phyloP scores from a whole-genome alignment of 2,329 filamentous ascomycete genomes.

The Capronia americana region DNA sequence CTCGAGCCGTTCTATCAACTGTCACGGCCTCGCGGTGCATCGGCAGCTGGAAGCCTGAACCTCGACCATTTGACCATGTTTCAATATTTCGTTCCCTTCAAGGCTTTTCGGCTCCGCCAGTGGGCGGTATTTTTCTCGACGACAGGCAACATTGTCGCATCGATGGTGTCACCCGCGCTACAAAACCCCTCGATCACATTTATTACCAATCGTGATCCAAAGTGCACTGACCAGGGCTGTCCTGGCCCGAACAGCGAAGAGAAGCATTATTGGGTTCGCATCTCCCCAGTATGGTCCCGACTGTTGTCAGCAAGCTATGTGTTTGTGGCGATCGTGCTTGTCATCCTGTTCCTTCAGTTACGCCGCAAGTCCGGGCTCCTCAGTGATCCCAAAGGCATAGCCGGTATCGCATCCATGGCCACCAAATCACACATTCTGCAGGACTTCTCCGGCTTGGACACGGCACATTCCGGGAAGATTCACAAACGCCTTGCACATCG shows the following conservation, averaged over 20 bases:
- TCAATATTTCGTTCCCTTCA: slow-evolving; percentile 55
- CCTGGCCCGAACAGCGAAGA: slow-evolving; percentile 21
- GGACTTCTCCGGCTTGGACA: slow-evolving; percentile 56
- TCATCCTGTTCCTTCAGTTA: slow-evolving; percentile 53
- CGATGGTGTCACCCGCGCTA: slow-evolving; percentile 54
- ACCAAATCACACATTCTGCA: slow-evolving; percentile 57
- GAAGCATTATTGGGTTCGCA: slow-evolving; percentile 48
- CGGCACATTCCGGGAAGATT: slow-evolving; percentile 51
- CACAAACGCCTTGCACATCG: slow-evolving; percentile 55
- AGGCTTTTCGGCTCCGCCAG: slow-evolving; percentile 53
- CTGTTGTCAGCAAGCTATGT: slow-evolving; percentile 50
- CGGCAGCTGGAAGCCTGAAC: slow-evolving; percentile 51
- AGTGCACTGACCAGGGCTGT: slow-evolving; percentile 38
- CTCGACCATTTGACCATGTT: slow-evolving; percentile 58
- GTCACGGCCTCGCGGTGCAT: slow-evolving; percentile 44
- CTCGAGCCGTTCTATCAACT: slow-evolving; percentile 57
- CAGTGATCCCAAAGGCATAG: slow-evolving; percentile 57
- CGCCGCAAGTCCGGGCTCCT: slow-evolving; percentile 56
- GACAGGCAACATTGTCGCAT: slow-evolving; percentile 53
- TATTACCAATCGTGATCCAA: slow-evolving; percentile 44
- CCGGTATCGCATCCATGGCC: slow-evolving; percentile 59
- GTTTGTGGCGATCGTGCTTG: slow-evolving; percentile 51
- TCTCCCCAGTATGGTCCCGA: slow-evolving; percentile 54
- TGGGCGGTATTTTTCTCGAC: slow-evolving; percentile 57
- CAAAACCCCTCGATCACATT: slow-evolving; percentile 55